These are phyloP conservation scores for Rhypophila decipiens DNA, from an alignment of 495 filamentous ascomycete genomes.

Conservation along the genomic window DNA sequence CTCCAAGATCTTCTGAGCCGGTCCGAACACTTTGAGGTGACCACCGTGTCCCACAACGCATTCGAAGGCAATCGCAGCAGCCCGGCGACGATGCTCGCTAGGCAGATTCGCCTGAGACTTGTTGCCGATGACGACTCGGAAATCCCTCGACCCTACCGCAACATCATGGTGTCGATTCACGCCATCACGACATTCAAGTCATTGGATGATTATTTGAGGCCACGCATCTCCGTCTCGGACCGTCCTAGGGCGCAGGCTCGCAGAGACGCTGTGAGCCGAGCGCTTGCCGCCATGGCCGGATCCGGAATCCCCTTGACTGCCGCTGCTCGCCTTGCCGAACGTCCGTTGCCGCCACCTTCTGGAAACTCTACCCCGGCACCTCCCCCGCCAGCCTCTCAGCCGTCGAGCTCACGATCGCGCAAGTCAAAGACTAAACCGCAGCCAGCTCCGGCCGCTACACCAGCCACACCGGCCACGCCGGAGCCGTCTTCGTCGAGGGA, in stretches of 20 bases:
- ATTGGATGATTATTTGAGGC: slow-evolving; percentile 90
- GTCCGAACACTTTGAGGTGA: slow-evolving; percentile 95
- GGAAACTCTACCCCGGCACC: slow-evolving; percentile 19
- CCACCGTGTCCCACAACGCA: slow-evolving; percentile 89
- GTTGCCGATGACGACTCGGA: slow-evolving; percentile 86
- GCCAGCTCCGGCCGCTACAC: slow-evolving; percentile 18
- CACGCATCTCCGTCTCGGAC: slow-evolving; percentile 78
- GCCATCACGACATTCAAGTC: slow-evolving; percentile 98
- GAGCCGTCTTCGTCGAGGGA: slow-evolving; percentile 37
- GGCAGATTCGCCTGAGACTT: slow-evolving; percentile 85
- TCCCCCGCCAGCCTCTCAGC: slow-evolving; percentile 30
- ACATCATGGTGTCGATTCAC: slow-evolving; percentile 97
- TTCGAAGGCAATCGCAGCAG: slow-evolving; percentile 90
- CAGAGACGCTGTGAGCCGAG: slow-evolving; percentile 60
- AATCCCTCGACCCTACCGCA: slow-evolving; percentile 76
- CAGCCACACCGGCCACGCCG: slow-evolving; percentile 33
- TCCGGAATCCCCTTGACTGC: slow-evolving; percentile 48
- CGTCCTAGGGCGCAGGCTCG: slow-evolving; percentile 57
- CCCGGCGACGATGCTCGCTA: slow-evolving; percentile 90
- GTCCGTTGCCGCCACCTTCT: slow-evolving; percentile 23
- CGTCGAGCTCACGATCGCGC: slow-evolving; percentile 33
- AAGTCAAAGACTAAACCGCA: slow-evolving; percentile 44
- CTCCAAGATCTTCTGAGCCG: slow-evolving; percentile 92
- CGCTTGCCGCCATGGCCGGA: slow-evolving; percentile 73
- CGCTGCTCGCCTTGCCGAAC: slow-evolving; percentile 40